Percentiles rank a stretch among this genome's conserved stretches.
These are phyloP conservation scores for Heliamphora pulchella DNA, from an alignment of 179 eudicot genomes.

Conservation along the genomic window DNA sequence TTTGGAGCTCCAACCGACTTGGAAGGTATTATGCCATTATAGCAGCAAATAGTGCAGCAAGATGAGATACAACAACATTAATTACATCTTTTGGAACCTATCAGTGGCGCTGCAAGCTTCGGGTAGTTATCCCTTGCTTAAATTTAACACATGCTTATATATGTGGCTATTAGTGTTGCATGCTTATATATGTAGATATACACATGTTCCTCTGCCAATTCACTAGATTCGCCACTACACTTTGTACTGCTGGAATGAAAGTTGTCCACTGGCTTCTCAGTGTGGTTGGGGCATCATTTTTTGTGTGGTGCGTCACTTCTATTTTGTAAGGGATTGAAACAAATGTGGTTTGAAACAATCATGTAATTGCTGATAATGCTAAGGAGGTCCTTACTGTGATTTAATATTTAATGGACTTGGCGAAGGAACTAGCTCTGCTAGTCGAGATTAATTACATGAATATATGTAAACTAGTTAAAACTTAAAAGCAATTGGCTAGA, in stretches of 20 bases:
- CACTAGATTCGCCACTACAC: neutral
- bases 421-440: neutral
- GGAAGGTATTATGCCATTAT: conserved; percentile 23
- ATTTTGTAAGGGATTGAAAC: neutral
- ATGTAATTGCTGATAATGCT: neutral
- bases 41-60: conserved; percentile 24
- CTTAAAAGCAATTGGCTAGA: no score
- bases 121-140: conserved; percentile 27
- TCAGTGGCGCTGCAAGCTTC: conserved; percentile 34
- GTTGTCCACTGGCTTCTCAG: neutral
- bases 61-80: conserved; percentile 19
- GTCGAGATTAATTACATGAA: neutral
- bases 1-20: conserved; percentile 22
- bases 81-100: conserved; percentile 39
- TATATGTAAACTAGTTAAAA: neutral
- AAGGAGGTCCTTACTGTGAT: neutral
- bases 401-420: neutral
- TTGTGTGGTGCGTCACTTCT: neutral
- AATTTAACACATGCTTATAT: neutral
- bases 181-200: no score
- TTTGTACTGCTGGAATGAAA: neutral
- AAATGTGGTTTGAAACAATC: neutral
- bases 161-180: neutral
- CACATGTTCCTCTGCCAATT: neutral
- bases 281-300: neutral